Evolutionary conservation across 225 moss, liverwort and hornwort species (phyloP), one percentile per base, ranked within the genome.

Genomic region (Pseudoscleropodium purum): DNA sequence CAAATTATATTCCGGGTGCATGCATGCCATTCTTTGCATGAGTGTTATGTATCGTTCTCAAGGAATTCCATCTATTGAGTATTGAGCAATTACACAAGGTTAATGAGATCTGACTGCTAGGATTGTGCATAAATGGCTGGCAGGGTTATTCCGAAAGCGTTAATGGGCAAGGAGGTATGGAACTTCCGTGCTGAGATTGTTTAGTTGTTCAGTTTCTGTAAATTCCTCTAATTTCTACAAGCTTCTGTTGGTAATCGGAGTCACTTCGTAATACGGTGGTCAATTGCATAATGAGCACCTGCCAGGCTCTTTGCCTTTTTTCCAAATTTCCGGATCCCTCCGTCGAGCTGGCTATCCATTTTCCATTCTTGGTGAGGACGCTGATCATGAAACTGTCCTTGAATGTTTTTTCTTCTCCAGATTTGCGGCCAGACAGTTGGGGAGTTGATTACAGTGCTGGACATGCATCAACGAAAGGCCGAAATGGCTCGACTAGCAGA

Each of bases 391-490:
- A 52, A 34, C 30, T 13, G 15, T 36, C 30, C 25, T 16, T 80
- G 60, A 60, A 47, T 61, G 11, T 26, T 49, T 51, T 47, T 8
- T 64, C 13, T 24, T 74, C 31, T 90, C 10, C 94, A 98, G 97
- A 94, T 97, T 59, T 93, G 94, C 34, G 96, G 97, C 33, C 87
- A 94, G 69, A 96, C 97, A 21, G 94, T 97, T 30, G 98, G 98
- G 41, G 93, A 97, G 84, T 57, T 98, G 79, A 92, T 91, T 81
- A 90, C 89, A 41, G 98, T 98, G 67, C 82, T 90, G 47, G 94
- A 98, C 88, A 98, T 98, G 98, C 98, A 98, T 85, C 95, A 95
- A 84, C 92, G 98, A 13, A 98, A 98, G 91, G 98, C 98, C 36
- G 98, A 98, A 90, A 98, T 98, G 98, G 96, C 96, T 63, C 95